Evolutionary conservation across 208 protist genomes (phyloP).

Genomic region (Acanthamoeba lenticulata): DNA sequence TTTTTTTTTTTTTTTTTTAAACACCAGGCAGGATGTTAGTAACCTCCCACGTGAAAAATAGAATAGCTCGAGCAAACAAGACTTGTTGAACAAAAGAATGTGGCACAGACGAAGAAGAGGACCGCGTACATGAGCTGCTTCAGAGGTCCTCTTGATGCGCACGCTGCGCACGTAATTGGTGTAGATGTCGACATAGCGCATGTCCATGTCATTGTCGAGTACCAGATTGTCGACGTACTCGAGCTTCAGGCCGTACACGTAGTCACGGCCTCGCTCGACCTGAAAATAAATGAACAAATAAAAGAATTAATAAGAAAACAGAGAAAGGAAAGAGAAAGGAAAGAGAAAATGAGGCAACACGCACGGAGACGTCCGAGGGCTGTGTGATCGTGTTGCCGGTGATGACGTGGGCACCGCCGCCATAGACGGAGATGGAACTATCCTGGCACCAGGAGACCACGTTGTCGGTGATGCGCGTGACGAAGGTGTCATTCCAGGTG

Average conservation of each 20-base stretch:
- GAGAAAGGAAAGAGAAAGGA: not conserved
- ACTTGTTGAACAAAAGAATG: too few species aligned
- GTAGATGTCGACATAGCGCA: not conserved
- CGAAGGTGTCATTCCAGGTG: not conserved
- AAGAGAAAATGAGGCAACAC: not conserved
- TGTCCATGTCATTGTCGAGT: not conserved
- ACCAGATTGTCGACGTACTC: not conserved
- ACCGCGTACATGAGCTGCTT: too few species aligned
- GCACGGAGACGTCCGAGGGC: not conserved
- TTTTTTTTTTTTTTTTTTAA: not conserved
- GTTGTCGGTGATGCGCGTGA: not conserved
- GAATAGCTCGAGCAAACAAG: too few species aligned
- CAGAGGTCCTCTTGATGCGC: not conserved
- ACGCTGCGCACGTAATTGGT: not conserved
- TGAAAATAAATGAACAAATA: too few species aligned
- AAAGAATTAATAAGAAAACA: not conserved
- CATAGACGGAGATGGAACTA: not conserved
- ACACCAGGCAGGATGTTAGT: too few species aligned
- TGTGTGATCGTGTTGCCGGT: not conserved
- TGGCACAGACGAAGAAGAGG: too few species aligned
- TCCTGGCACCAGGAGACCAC: not conserved
- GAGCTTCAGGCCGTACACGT: not conserved
- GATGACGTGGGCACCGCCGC: not conserved
- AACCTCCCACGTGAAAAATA: too few species aligned
- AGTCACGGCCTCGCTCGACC: not conserved